Conservation (phyloP, 2,329 filamentous ascomycete genomes). For the Akanthomyces muscarius region DNA sequence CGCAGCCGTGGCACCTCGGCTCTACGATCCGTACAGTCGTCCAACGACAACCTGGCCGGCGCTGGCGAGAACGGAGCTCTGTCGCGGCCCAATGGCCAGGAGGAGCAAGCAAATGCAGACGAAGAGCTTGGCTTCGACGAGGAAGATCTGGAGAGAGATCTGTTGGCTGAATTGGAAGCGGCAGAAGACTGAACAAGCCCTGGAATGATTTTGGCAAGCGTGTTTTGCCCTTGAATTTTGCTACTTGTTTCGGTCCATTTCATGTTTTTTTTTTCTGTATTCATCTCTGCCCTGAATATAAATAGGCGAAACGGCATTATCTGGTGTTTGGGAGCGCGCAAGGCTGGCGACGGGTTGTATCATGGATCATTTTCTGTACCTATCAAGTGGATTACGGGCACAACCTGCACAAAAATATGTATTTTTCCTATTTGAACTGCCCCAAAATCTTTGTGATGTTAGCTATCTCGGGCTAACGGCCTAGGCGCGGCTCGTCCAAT, state of each 20-base stretch:
- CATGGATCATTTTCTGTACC: background rate
- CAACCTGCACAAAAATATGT: background rate
- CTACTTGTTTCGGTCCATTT: background rate
- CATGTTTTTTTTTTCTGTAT: background rate
- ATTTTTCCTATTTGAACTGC: background rate
- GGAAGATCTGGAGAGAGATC: slow-evolving; percentile 59
- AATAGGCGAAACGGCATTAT: slow-evolving; percentile 13
- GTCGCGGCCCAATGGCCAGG: background rate
- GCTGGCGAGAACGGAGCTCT: slow-evolving; percentile 20
- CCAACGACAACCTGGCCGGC: slow-evolving; percentile 29
- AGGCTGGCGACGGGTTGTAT: background rate
- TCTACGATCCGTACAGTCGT: slow-evolving; percentile 43
- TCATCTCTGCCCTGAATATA: slow-evolving; percentile 3
- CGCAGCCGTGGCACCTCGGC: slow-evolving; percentile 42
- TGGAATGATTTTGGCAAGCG: slow-evolving; percentile 2
- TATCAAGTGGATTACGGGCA: background rate
- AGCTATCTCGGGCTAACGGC: background rate
- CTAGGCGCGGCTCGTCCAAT: background rate
- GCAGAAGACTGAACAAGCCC: slow-evolving; percentile 24
- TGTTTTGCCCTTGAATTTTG: background rate
- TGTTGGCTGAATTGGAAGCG: slow-evolving; percentile 56
- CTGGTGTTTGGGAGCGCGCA: slow-evolving; percentile 14
- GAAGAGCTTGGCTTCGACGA: slow-evolving; percentile 43
- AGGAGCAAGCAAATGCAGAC: slow-evolving; percentile 27
- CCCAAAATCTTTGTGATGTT: background rate